These are phyloP conservation scores for Simplicillium aogashimaense DNA, from an alignment of 2,329 filamentous ascomycete genomes.

Conservation along the genomic window DNA sequence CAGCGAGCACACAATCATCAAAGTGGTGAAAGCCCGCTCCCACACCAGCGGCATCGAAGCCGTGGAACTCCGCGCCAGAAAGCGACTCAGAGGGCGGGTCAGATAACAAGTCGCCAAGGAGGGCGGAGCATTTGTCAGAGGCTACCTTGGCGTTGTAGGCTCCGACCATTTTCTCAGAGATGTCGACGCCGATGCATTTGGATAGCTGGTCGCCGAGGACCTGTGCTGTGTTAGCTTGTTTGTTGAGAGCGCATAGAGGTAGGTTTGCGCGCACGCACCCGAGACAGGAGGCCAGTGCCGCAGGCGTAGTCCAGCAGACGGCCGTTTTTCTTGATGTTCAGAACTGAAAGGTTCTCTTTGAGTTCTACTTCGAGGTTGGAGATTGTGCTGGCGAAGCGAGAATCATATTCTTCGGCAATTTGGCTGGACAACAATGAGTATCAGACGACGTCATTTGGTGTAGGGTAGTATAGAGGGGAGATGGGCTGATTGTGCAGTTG, in stretches of 20 bases:
- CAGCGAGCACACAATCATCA: constrained; percentile 49
- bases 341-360: constrained; percentile 43
- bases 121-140: constrained; percentile 42
- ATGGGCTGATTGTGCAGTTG: not conserved
- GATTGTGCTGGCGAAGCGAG: constrained; percentile 42
- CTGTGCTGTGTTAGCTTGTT: too few species aligned
- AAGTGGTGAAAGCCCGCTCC: constrained; percentile 60
- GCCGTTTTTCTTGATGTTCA: constrained; percentile 40
- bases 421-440: constrained; percentile 11
- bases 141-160: constrained; percentile 53
- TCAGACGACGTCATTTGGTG: not conserved
- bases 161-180: constrained; percentile 61
- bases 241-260: too few species aligned
- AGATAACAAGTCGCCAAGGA: constrained; percentile 46
- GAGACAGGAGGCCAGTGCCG: constrained; percentile 57
- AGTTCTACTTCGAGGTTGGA: constrained; percentile 45
- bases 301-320: constrained; percentile 68
- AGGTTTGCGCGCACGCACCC: constrained; percentile 34
- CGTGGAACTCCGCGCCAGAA: constrained; percentile 49
- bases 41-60: constrained; percentile 59
- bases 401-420: constrained; percentile 29
- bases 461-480: not conserved
- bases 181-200: constrained; percentile 57
- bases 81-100: constrained; percentile 44
- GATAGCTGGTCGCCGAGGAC: too few species aligned